Percentiles rank a stretch among this genome's conserved stretches.
Conservation (phyloP, 2,329 filamentous ascomycete species). For the Colletotrichum siamense region DNA sequence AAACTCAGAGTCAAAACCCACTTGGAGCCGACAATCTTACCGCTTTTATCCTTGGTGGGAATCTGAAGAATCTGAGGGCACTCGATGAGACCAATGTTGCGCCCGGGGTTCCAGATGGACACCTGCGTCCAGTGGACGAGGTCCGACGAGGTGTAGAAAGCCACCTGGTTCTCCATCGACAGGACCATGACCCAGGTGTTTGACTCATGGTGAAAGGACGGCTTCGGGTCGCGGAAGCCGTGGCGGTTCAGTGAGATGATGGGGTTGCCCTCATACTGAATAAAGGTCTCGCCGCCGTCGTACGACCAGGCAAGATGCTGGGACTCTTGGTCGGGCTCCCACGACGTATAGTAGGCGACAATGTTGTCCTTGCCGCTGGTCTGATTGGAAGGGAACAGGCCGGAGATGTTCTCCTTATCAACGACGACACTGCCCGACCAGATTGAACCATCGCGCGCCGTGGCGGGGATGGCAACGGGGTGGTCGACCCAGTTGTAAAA, state of each 20-base stretch:
- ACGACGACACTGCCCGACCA: slow-evolving; percentile 63
- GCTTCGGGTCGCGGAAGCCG: slow-evolving; percentile 71
- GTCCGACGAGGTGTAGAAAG: slow-evolving; percentile 66
- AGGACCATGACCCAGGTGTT: slow-evolving; percentile 63
- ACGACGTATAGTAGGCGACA: slow-evolving; percentile 53
- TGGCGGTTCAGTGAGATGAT: slow-evolving; percentile 59
- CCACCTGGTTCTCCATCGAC: slow-evolving; percentile 62
- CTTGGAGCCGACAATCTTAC: slow-evolving; percentile 11
- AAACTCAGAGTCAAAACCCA: slow-evolving; percentile 22
- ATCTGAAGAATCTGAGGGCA: slow-evolving; percentile 38
- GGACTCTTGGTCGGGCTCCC: slow-evolving; percentile 47
- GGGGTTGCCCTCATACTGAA: slow-evolving; percentile 64
- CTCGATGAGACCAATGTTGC: slow-evolving; percentile 48
- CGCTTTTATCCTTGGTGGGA: slow-evolving; percentile 56
- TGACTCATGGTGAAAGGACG: slow-evolving; percentile 58
- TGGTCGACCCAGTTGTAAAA: slow-evolving; percentile 71
- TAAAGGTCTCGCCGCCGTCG: slow-evolving; percentile 68
- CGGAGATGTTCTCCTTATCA: slow-evolving; percentile 69
- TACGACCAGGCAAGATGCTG: slow-evolving; percentile 67
- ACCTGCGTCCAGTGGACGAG: slow-evolving; percentile 59
- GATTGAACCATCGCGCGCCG: slow-evolving; percentile 47
- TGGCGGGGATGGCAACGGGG: slow-evolving; percentile 63
- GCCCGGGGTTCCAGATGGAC: slow-evolving; percentile 16
- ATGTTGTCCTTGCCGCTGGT: slow-evolving; percentile 52
- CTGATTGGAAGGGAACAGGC: slow-evolving; percentile 65